Base-by-base conservation (phyloP, 208 protist genomes). In the Trypanosoma platydactyli region DNA sequence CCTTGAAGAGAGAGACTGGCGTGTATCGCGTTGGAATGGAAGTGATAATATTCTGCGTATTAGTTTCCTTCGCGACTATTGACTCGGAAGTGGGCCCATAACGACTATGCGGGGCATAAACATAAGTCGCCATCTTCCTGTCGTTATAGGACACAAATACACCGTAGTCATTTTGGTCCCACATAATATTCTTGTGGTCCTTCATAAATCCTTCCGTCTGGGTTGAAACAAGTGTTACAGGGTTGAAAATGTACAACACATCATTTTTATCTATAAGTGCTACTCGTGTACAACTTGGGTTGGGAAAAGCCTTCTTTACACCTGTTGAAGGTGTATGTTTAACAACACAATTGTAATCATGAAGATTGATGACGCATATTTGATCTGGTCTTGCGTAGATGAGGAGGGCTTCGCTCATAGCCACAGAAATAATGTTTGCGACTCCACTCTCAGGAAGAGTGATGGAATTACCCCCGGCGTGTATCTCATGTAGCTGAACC, bases 141-240 rank as follows among this genome's bases (percentile, higher is more conserved):
- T 22, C 63, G 68, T 98, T 82, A 73, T 86, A 67, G 1, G 80
- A 84, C 20, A 92, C 69, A 58, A 98, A 94, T 25, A 97, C 82
- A 12, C 86, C 94, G n/a, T 84, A 89, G 56, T 98, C 95, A 4
- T 72, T 76, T 58, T 84, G 69, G 64, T 98, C 97, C 97, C 97
- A 98, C 29, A 98, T 48, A 13, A 98, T 66, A 12, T 72, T 68
- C 20, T 84, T 86, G 58, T 88, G 82, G 16, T 72, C 68, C 18
- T 67, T 35, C 51, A 92, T 76, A 61, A 81, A 89, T 20, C 84
- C 79, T 49, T 97, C 89, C 13, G 94, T 84, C 56, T 79, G 68
- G 25, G 82, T 85, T 16, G 83, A 78, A 15, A 83, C 64, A 60
- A 97, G 94, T 40, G 94, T 92, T 33, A 97, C 84, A n/a, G 95